Evolutionary conservation across 345 rosid genomes (phyloP).

Genomic region (Boechera stricta): DNA sequence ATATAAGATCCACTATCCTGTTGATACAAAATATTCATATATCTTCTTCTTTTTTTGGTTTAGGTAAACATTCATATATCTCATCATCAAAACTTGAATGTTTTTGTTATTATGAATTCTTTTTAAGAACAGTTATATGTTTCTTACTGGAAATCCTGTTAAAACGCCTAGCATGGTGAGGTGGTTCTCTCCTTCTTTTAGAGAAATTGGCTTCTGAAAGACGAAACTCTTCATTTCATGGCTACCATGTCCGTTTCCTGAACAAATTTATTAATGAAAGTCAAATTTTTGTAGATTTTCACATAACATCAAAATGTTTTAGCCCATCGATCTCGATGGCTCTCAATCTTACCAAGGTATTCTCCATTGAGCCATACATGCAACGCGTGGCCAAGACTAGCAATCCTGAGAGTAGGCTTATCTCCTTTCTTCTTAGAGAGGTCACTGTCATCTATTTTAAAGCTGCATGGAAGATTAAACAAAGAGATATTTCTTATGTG

Average conservation of each 20-base stretch:
- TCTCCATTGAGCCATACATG: conserved; percentile 76
- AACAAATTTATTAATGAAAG: conserved; percentile 3
- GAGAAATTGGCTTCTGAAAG: conserved; percentile 52
- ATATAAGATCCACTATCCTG: conserved; percentile 96
- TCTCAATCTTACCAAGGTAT: conserved; percentile 56
- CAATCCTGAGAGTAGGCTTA: conserved; percentile 58
- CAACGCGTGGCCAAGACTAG: conserved; percentile 91
- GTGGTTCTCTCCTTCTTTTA: conserved; percentile 60
- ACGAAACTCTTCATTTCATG: conserved; percentile 81
- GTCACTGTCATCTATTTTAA: conserved; percentile 53
- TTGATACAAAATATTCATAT: conserved; percentile 8
- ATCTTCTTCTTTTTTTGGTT: not conserved
- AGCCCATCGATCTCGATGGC: conserved; percentile 4
- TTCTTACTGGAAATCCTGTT: conserved; percentile 76
- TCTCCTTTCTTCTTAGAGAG: conserved; percentile 46
- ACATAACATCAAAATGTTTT: conserved; percentile 4
- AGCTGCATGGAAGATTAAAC: conserved; percentile 45
- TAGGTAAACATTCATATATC: not conserved
- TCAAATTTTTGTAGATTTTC: not conserved
- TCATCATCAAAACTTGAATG: conserved; percentile 5
- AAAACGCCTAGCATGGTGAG: conserved; percentile 58
- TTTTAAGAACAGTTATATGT: not conserved
- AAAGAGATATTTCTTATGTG: conserved; percentile 3
- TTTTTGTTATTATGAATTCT: not conserved
- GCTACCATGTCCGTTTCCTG: conserved; percentile 83